Evolutionary conservation across 305 asterid species (phyloP).

Genomic region (Fraxinus ornus): DNA sequence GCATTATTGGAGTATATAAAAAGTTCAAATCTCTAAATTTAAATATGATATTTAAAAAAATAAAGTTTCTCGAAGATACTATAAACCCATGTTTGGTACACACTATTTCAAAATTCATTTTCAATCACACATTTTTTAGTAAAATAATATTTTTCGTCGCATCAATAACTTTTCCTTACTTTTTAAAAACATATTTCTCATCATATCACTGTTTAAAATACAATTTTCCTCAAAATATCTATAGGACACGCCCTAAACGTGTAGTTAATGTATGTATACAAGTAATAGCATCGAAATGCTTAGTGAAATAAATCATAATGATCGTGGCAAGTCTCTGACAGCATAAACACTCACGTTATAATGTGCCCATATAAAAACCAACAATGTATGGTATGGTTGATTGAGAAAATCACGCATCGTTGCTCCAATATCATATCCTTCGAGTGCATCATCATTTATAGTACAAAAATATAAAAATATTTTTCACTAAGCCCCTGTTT

Average conservation of each 20-base stretch:
- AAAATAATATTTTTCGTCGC: too few species aligned
- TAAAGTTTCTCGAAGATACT: too few species aligned
- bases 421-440: background rate
- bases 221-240: too few species aligned
- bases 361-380: background rate
- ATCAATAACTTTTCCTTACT: too few species aligned
- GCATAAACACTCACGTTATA: background rate
- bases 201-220: too few species aligned
- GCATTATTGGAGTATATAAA: background rate
- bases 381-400: background rate
- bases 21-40: background rate
- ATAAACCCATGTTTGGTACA: too few species aligned
- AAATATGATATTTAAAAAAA: too few species aligned
- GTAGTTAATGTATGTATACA: too few species aligned
- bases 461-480: background rate
- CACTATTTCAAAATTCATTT: too few species aligned
- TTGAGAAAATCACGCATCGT: background rate
- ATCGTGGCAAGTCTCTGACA: background rate
- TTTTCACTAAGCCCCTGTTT: background rate
- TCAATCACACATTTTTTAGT: too few species aligned
- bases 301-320: background rate
- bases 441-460: background rate
- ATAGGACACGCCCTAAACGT: too few species aligned
- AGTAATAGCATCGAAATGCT: background rate
- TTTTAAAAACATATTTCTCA: too few species aligned